Base-by-base conservation (phyloP, 768 basidiomycete species). In the Russula vinacea region DNA sequence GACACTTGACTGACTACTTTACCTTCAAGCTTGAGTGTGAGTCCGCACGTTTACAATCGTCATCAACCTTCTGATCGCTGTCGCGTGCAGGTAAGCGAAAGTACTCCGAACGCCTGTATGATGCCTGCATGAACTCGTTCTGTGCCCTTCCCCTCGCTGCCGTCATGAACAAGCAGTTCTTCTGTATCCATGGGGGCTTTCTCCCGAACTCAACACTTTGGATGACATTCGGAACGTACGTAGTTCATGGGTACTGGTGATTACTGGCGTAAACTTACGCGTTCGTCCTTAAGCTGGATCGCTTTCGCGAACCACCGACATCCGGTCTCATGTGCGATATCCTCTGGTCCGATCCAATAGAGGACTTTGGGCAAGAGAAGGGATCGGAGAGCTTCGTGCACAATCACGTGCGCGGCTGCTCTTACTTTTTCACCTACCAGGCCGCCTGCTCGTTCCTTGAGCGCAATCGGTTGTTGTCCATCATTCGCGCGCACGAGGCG, bases 111-210 rank as follows among this genome's bases (percentile, higher is more conserved):
- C 86, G 87, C 29, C 84, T 99, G 65, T 99, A 99, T 74, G 94
- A 99, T 65, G 94, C 93, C 32, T 94, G 92, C 82, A 96, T 98
- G 94, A 92, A 97, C 33, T 92, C 92, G 0, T 98, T 99, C 80
- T 98, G 95, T 73, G 83, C 90, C 0, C 83, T 99, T 0, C 97
- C 97, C 2, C 83, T 99, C 10, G 96, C 96, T 1, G 97, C 97
- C 37, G 76, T 99, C 72, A 98, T 98, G 96, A 99, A 99, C 80
- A 98, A 98, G 74, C 97, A 98, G 76, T 99, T 99, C 76, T 79
- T 98, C 56, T 99, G 96, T 76, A 97, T 98, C 65, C 97, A 99
- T 66, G 97, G 97, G 35, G 97, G 19, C 81, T 99, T 16, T 95
- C 92, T 0, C 97, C 97, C 0, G 97, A 99, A 73, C 78, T 99